Conservation (phyloP, 371 early-diverging fungal genomes). For the Mucor sp. region DNA sequence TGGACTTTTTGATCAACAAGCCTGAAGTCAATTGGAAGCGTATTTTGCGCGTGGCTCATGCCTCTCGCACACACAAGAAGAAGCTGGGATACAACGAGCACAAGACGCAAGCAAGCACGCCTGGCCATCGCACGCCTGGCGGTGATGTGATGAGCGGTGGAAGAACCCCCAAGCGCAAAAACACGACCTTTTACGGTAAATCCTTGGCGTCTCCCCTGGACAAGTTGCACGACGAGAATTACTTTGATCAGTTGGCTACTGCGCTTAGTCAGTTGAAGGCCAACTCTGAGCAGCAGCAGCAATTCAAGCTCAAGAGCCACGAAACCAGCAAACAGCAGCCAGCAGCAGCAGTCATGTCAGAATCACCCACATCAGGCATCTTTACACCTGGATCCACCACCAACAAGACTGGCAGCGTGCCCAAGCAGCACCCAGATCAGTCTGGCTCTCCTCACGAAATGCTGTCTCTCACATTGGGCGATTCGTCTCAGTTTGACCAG, state of each 20-base stretch:
- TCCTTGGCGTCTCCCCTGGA: slow-evolving; percentile 33
- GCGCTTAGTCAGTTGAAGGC: slow-evolving; percentile 28
- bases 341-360: too few relatives aligned
- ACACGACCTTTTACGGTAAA: slow-evolving; percentile 37
- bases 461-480: slow-evolving; percentile 71
- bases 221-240: slow-evolving; percentile 31
- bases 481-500: slow-evolving; percentile 59
- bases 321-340: slow-evolving; percentile 15
- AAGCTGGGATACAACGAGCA: slow-evolving; percentile 54
- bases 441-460: slow-evolving; percentile 25
- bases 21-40: slow-evolving; percentile 71
- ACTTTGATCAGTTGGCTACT: slow-evolving; percentile 33
- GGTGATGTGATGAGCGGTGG: slow-evolving; percentile 11
- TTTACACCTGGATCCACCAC: slow-evolving; percentile 8
- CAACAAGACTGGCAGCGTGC: slow-evolving; percentile 12
- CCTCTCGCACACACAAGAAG: slow-evolving; percentile 33
- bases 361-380: not conserved
- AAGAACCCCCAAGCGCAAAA: slow-evolving; percentile 44
- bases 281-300: slow-evolving; percentile 12
- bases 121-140: slow-evolving; percentile 43
- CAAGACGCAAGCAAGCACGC: slow-evolving; percentile 56
- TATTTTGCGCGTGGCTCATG: slow-evolving; percentile 56
- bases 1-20: slow-evolving; percentile 83
- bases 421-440: slow-evolving; percentile 2
- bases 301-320: slow-evolving; percentile 56